A percentile compares a stretch with the other conserved stretches of the same genome.
phyloP scores from a whole-genome alignment of 1,139 yeast species.

The Pichia sp. region DNA sequence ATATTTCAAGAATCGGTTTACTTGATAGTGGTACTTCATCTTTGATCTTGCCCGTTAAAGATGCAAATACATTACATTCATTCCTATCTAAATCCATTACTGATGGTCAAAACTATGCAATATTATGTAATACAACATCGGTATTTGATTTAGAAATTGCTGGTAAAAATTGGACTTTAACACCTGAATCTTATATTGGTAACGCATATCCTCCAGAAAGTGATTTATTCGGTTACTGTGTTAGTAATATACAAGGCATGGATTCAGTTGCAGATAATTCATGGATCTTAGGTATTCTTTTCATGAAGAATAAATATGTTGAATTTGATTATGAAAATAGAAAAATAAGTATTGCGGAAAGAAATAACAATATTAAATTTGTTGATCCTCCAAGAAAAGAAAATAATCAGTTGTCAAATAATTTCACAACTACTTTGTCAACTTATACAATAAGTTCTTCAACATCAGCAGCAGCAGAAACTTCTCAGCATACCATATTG shows the following conservation, averaged over 20 bases:
- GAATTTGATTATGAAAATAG: constrained; percentile 49
- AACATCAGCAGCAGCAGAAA: constrained; percentile 1
- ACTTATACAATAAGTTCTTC: constrained; percentile 3
- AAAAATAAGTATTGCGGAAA: constrained; percentile 45
- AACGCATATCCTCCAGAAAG: constrained; percentile 33
- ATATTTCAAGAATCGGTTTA: constrained; percentile 37
- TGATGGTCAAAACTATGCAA: constrained; percentile 54
- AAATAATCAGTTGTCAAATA: neutral
- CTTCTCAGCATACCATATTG: constrained; percentile 2
- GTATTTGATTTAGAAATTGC: constrained; percentile 36
- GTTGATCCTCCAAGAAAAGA: constrained; percentile 9
- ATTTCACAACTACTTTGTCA: neutral
- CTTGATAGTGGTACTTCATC: constrained; percentile 67
- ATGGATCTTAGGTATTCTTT: constrained; percentile 57
- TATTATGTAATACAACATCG: constrained; percentile 44
- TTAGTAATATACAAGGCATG: constrained; percentile 59
- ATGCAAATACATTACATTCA: constrained; percentile 47
- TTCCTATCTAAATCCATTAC: constrained; percentile 43
- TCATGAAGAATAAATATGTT: constrained; percentile 49
- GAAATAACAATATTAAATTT: constrained; percentile 21
- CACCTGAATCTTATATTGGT: constrained; percentile 43
- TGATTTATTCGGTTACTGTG: constrained; percentile 44
- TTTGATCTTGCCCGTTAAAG: constrained; percentile 47
- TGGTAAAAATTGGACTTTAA: constrained; percentile 39
- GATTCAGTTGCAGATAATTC: constrained; percentile 28